A percentile compares a stretch with the other conserved stretches of the same genome.
Evolutionary conservation across 2,329 filamentous ascomycete genomes (phyloP).

Genomic region (Aspergillus oerlinghausenensis): DNA sequence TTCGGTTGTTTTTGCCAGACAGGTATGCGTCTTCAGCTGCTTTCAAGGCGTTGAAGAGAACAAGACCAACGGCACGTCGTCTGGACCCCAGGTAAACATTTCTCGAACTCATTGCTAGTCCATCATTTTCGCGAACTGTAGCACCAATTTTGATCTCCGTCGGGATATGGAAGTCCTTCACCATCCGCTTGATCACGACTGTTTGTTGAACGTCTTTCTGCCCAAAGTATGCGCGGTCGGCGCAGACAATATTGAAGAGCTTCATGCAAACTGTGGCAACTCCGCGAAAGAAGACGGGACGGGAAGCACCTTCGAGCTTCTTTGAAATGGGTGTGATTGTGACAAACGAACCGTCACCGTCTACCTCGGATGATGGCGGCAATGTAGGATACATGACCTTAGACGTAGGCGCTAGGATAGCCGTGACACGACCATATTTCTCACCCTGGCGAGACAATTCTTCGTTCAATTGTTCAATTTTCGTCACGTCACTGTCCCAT

Average conservation of each 20-base stretch:
- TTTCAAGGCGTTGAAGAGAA: constrained; percentile 64
- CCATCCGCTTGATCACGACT: constrained; percentile 79
- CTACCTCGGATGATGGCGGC: constrained; percentile 64
- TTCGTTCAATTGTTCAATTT: constrained; percentile 63
- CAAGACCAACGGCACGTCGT: constrained; percentile 65
- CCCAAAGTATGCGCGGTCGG: constrained; percentile 83
- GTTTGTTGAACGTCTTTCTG: constrained; percentile 98
- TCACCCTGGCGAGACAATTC: constrained; percentile 61
- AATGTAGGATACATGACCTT: constrained; percentile 83
- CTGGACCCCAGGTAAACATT: constrained; percentile 87
- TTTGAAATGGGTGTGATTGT: constrained; percentile 80
- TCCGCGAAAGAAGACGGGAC: constrained; percentile 93
- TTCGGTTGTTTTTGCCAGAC: constrained; percentile 51
- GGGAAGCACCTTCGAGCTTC: constrained; percentile 75
- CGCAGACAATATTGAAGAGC: constrained; percentile 75
- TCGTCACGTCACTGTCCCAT: constrained; percentile 70
- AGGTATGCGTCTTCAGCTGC: constrained; percentile 66
- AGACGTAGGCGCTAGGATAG: constrained; percentile 81
- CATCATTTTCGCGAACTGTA: constrained; percentile 73
- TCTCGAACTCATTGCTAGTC: constrained; percentile 83
- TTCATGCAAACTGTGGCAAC: constrained; percentile 97
- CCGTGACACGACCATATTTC: constrained; percentile 62
- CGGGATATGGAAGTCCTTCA: constrained; percentile 79
- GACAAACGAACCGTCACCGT: constrained; percentile 82
- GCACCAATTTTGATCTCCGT: constrained; percentile 68